Percentiles rank a stretch among this genome's conserved stretches.
phyloP scores from a whole-genome alignment of 495 filamentous ascomycete species.

The Extremus antarcticus region DNA sequence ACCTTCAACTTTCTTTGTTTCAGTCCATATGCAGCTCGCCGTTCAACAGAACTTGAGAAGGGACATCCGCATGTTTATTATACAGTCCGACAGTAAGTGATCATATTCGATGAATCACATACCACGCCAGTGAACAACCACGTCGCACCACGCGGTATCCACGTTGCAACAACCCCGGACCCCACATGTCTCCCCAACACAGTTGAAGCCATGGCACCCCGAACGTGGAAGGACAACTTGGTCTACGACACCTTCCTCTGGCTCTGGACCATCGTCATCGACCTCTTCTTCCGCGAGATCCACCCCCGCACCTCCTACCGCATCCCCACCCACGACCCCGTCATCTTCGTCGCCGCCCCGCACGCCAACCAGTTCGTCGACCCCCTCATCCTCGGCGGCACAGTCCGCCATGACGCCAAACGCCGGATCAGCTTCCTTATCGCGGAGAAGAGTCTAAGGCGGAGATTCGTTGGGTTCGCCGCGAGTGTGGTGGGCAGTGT shows the following conservation, averaged over 20 bases:
- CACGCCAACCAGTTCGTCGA: constrained; percentile 99
- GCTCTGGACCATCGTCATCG: constrained; percentile 71
- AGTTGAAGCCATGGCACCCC: neutral
- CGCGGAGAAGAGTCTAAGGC: constrained; percentile 82
- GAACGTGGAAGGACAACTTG: constrained; percentile 7
- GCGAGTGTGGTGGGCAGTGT: constrained; percentile 74
- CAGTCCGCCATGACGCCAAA: constrained; percentile 70
- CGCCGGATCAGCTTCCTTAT: constrained; percentile 86
- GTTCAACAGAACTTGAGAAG: neutral
- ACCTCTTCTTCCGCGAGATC: constrained; percentile 95
- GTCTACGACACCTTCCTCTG: constrained; percentile 70
- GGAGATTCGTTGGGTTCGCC: constrained; percentile 74
- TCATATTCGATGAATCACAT: no score
- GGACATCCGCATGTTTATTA: neutral
- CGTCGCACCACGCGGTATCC: neutral
- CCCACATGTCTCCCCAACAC: neutral
- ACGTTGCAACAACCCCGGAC: neutral
- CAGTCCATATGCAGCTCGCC: neutral
- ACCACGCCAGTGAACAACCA: neutral
- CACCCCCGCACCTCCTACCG: constrained; percentile 91
- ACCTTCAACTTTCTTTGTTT: neutral
- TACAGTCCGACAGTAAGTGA: no score
- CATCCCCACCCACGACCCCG: constrained; percentile 72
- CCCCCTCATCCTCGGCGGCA: constrained; percentile 84
- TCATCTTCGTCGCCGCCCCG: constrained; percentile 95